Evolutionary conservation across 2,329 filamentous ascomycete species (phyloP).

Genomic region (Dryadomyces quercivorus): DNA sequence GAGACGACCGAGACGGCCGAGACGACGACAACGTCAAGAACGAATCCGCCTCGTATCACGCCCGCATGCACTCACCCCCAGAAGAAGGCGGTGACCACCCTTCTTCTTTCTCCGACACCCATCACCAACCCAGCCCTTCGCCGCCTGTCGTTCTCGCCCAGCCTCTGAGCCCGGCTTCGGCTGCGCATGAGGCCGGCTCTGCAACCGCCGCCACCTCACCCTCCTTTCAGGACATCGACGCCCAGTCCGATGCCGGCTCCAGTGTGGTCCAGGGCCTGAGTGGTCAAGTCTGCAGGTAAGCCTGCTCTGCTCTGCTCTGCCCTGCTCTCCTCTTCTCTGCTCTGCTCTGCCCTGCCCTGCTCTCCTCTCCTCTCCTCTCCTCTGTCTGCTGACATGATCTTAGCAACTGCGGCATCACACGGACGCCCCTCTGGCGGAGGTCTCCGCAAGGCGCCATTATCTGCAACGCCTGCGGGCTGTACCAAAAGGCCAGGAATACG

Average conservation of each 20-base stretch:
- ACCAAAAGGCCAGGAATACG: constrained; percentile 86
- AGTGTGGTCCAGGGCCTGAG: constrained; percentile 24
- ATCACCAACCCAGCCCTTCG: constrained; percentile 4
- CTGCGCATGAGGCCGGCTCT: constrained; percentile 5
- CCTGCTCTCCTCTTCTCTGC: no score
- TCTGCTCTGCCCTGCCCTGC: no score
- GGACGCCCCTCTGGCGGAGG: constrained; percentile 87
- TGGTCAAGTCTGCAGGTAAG: constrained; percentile 63
- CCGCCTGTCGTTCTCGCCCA: constrained; percentile 4
- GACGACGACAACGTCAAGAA: constrained; percentile 4
- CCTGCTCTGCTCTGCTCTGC: no score
- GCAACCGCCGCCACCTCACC: neutral
- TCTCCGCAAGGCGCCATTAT: constrained; percentile 90
- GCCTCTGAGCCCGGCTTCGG: constrained; percentile 11
- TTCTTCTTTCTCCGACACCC: neutral
- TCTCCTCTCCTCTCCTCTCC: no score
- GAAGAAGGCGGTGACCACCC: constrained; percentile 12
- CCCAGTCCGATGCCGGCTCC: constrained; percentile 8
- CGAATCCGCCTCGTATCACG: constrained; percentile 4
- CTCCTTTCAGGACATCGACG: constrained; percentile 6
- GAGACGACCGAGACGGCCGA: neutral
- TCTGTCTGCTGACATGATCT: neutral
- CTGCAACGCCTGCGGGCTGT: constrained; percentile 94
- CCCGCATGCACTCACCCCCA: constrained; percentile 13
- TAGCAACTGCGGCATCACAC: constrained; percentile 91